Base-by-base conservation (phyloP, 176 grass and related monocot genomes). In the Oryza nivara region DNA sequence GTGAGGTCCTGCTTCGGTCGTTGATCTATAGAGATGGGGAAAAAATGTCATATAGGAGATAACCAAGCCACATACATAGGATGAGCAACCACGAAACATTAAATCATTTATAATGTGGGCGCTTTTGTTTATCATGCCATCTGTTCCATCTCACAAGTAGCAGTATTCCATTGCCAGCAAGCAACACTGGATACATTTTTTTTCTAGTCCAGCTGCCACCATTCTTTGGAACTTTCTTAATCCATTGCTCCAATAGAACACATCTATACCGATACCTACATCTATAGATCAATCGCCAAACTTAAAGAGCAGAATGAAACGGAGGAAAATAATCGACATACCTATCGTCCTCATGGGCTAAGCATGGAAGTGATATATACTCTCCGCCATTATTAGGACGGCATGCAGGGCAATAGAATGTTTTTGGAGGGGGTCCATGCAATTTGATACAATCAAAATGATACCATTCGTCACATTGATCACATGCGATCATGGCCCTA, bases 381-480 rank as follows among this genome's bases (percentile, higher is more conserved):
- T 48, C 75, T 77, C 88, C 88, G 19, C 88, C 84, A 65, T 89
- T 91, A 79, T 48, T 79, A 65, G 95, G 92, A 30, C 73, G 73
- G 65, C 95, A 98, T 23, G 91, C 92, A 67, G 83, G 84, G 64
- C 95, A 98, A 77, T 89, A 88, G 63, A 93, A 98, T 46, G 80
- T 90, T 78, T 91, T 77, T n/a, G 87, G 89, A 74, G 88, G 73
- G 64, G 91, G 90, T 17, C 69, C 85, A 70, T 40, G 23, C 72
- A 98, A 80, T 69, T 95, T 89, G 64, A 98, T 92, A 83, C 95
- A 98, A 78, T 98, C 89, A 83, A 98, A 98, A 76, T 98, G 92
- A 64, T 98, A 95, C 95, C 95, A 98, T 68, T 98, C 92, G 3
- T 98, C 92, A 58, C 95, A 98, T 73, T 91, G 89, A 84, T 98